phyloP scores from a whole-genome alignment of 352 stramenopile genomes.

The Phytophthora lateralis region DNA sequence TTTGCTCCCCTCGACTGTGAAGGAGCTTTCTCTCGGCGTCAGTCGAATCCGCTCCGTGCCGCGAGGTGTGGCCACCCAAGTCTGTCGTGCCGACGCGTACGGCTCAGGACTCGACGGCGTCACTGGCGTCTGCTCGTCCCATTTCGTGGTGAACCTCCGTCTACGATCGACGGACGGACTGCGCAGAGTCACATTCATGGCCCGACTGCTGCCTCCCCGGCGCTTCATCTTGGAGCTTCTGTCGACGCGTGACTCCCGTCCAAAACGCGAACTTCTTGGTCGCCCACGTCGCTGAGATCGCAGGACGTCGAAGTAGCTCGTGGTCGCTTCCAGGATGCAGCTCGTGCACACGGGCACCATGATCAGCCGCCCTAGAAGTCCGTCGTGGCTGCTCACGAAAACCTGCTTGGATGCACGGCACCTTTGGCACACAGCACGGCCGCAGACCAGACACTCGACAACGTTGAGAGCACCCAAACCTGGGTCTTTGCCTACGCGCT shows the following conservation, averaged over 20 bases:
- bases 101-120: conserved; percentile 27
- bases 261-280: conserved; percentile 8
- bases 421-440: conserved; percentile 26
- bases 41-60: conserved; percentile 13
- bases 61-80: conserved; percentile 22
- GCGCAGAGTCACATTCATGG: conserved; percentile 11
- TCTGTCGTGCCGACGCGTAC: conserved; percentile 7
- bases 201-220: conserved; percentile 11
- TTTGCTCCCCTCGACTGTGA: conserved; percentile 24
- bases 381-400: conserved; percentile 44
- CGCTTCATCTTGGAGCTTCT: conserved; percentile 9
- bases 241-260: conserved; percentile 4
- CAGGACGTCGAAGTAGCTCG: conserved; percentile 26
- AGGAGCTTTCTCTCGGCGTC: conserved; percentile 18
- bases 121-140: conserved; percentile 8
- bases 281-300: conserved; percentile 14
- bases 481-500: conserved; percentile 19
- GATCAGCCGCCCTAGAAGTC: conserved; percentile 41
- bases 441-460: conserved; percentile 35
- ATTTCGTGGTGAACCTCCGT: conserved; percentile 11
- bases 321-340: conserved; percentile 45
- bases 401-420: conserved; percentile 42
- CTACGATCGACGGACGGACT: conserved; percentile 19
- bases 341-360: conserved; percentile 45
- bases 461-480: conserved; percentile 26